phyloP scores from a whole-genome alignment of 2,329 filamentous ascomycete genomes.

The Pestalotiopsis fici region DNA sequence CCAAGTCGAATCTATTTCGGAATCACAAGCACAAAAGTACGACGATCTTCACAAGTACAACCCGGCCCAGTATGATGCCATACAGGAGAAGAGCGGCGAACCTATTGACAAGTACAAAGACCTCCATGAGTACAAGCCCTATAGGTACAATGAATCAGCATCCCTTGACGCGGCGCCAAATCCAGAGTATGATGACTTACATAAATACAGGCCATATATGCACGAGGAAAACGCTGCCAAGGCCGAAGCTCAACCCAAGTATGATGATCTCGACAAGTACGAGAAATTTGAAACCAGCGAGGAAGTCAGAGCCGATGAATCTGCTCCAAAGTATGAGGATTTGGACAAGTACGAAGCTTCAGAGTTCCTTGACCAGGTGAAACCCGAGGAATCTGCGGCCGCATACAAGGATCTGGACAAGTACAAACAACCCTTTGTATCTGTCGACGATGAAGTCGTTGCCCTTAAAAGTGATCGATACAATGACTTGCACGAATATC shows the following conservation, averaged over 20 bases:
- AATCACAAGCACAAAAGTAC: conserved; percentile 22
- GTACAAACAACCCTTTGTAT: conserved; percentile 29
- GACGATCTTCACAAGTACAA: conserved; percentile 39
- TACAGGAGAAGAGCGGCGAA: conserved; percentile 12
- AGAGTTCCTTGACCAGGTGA: conserved; percentile 28
- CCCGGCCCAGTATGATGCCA: conserved; percentile 27
- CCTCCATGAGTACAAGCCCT: conserved; percentile 37
- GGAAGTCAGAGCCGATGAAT: conserved; percentile 25
- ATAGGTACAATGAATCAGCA: conserved; percentile 34
- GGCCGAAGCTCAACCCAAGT: conserved; percentile 23
- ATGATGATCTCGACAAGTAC: conserved; percentile 41
- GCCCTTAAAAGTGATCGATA: conserved; percentile 26
- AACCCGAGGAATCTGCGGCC: conserved; percentile 25
- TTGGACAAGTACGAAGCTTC: conserved; percentile 38
- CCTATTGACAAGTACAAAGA: conserved; percentile 32
- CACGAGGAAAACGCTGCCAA: conserved; percentile 29
- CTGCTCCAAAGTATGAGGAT: conserved; percentile 40
- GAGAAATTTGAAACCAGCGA: conserved; percentile 26
- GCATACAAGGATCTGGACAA: conserved; percentile 43
- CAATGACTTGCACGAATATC: conserved; percentile 42
- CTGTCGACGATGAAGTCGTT: conserved; percentile 27
- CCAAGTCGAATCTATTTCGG: neutral
- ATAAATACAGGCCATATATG: conserved; percentile 33
- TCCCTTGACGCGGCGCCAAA: conserved; percentile 20
- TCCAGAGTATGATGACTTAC: conserved; percentile 36